phyloP scores from a whole-genome alignment of 2,329 filamentous ascomycete species.

The Annulohypoxylon truncatum region DNA sequence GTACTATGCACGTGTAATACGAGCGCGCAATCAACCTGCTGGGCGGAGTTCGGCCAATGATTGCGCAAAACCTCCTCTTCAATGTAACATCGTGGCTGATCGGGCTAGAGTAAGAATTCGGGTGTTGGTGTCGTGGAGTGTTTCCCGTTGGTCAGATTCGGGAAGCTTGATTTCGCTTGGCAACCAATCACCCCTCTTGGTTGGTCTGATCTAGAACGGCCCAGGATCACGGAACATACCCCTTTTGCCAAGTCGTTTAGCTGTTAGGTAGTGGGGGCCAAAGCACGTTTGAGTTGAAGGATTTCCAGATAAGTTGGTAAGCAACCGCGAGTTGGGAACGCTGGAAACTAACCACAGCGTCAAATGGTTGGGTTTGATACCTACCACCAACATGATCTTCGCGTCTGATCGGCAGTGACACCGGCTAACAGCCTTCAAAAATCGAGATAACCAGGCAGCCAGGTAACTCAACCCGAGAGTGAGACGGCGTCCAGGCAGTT shows the following conservation, averaged over 20 bases:
- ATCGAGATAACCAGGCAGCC: not conserved
- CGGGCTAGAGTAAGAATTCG: not conserved
- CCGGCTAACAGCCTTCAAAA: constrained; percentile 14
- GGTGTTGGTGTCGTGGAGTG: constrained; percentile 10
- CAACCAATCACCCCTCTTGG: constrained; percentile 24
- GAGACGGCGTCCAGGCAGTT: not conserved
- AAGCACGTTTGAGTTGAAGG: constrained; percentile 1
- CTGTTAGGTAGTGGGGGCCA: constrained; percentile 18
- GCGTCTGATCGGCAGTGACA: constrained; percentile 31
- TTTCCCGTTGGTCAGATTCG: constrained; percentile 30
- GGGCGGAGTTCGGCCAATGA: not conserved
- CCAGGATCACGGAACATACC: constrained; percentile 23
- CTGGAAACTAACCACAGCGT: not conserved
- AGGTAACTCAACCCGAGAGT: not conserved
- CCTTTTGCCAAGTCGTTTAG: constrained; percentile 22
- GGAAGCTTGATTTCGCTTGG: constrained; percentile 41
- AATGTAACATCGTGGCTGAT: constrained; percentile 14
- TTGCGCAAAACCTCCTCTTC: constrained; percentile 8
- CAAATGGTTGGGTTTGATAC: constrained; percentile 18
- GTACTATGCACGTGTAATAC: not conserved
- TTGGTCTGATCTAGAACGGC: constrained; percentile 29
- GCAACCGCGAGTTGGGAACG: not conserved
- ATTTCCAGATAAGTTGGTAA: not conserved
- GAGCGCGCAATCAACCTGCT: not conserved
- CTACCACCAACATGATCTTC: constrained; percentile 14